Base-by-base conservation (phyloP, 257 asterid species). In the Solanum acaule region DNA sequence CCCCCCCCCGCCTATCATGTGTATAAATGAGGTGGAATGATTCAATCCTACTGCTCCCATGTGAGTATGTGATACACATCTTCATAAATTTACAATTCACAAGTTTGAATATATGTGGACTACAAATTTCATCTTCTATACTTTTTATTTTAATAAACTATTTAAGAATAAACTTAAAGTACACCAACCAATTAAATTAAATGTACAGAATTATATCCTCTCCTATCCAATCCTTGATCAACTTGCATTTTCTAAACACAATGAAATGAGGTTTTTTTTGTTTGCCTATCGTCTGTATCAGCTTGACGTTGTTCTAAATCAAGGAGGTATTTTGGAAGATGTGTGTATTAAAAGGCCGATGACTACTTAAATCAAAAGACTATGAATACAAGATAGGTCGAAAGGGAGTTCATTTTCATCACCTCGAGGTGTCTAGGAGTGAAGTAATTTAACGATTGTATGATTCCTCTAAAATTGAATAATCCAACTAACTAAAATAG, bases 21-120 rank as follows among this genome's bases (percentile, higher is more conserved):
- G 20, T 44, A 27, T 29, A 29, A 5, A 6, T 81, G 86, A 81
- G 18, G 23, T 18, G 68, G 68, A 46, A 46, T 81, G 42, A 81
- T 81, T 49, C 12, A 44, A 49, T 81, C 70, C 70, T 29, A 16
- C 70, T 81, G 86, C 68, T 81, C 38, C 70, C 86, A 81, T 81
- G 86, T 46, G 68, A 29, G 38, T 78, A 44, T 79, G 38, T 44
- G 67, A 44, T 63, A 40, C 16, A 11, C 4, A 52, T 52, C 9
- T 52, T 18, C 68, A 46, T 29, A 13, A 29, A 81, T 81, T 11
- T 29, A 81, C 18, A 16, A 46, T 81, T 81, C 86, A 27, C 42
- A 81, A 46, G 29, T 46, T 81, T 81, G 68, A 81, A 81, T 15
- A 44, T 81, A 8, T 16, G 40, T 81, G 68, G 86, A 29, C 42